Evolutionary conservation across 257 asterid species (phyloP).

Genomic region (Forsythia viridissima): DNA sequence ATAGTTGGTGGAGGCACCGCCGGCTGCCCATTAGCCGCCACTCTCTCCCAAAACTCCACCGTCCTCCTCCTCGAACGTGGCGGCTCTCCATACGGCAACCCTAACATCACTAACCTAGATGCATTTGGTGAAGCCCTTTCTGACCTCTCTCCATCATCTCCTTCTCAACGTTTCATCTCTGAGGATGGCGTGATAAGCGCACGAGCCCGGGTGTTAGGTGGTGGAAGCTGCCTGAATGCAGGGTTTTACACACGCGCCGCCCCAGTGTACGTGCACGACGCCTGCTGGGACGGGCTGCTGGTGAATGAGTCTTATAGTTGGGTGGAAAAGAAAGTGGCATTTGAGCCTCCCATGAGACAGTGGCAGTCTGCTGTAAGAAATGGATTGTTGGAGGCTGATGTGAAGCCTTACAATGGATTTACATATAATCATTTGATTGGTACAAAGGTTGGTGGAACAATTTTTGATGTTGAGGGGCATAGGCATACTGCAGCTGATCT

Average conservation of each 20-base stretch:
- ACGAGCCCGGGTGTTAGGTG: conserved; percentile 71
- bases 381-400: conserved; percentile 61
- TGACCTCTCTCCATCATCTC: conserved; percentile 60
- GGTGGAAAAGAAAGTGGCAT: conserved; percentile 78
- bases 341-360: conserved; percentile 52
- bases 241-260: conserved; percentile 77
- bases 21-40: conserved; percentile 84
- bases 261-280: conserved; percentile 30
- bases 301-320: conserved; percentile 67
- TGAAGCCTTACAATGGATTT: conserved; percentile 64
- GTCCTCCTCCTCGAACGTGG: conserved; percentile 92
- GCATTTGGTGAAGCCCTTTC: conserved; percentile 63
- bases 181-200: conserved; percentile 75
- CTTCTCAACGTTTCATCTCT: conserved; percentile 78
- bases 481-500: conserved; percentile 86
- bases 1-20: conserved; percentile 82
- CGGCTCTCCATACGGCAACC: conserved; percentile 66
- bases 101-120: conserved; percentile 57
- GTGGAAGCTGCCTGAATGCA: conserved; percentile 76
- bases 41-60: conserved; percentile 58
- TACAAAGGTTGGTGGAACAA: conserved; percentile 74
- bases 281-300: conserved; percentile 54
- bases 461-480: conserved; percentile 53
- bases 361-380: conserved; percentile 81
- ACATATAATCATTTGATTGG: conserved; percentile 72